These are phyloP conservation scores for Drechslerella dactyloides DNA, from an alignment of 2,329 filamentous ascomycete genomes.

Conservation along the genomic window DNA sequence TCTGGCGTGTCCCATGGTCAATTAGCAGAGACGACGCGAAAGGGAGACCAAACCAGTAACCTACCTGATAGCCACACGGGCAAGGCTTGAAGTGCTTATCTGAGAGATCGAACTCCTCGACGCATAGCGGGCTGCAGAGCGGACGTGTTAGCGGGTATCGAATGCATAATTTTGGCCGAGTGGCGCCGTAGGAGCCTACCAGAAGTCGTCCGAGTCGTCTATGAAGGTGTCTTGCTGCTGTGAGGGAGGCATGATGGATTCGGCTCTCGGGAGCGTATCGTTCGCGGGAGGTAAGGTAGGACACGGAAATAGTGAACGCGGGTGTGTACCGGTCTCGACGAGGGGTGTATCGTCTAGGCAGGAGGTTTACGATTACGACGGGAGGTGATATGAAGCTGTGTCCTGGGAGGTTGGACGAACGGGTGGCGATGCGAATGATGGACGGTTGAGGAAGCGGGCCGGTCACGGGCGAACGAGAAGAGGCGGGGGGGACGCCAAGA, in stretches of 20 bases:
- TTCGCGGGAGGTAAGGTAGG: not conserved
- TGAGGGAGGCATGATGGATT: conserved; percentile 64
- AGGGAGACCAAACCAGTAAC: conserved; percentile 22
- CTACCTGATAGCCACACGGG: conserved; percentile 94
- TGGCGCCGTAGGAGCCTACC: conserved; percentile 61
- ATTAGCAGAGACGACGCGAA: conserved; percentile 36
- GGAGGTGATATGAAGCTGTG: not conserved
- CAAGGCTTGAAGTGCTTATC: conserved; percentile 97
- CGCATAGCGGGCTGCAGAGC: conserved; percentile 81
- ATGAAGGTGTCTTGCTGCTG: conserved; percentile 69
- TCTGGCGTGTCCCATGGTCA: conserved; percentile 63
- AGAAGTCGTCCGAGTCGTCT: conserved; percentile 74
- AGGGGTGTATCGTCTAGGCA: not conserved
- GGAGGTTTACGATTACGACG: not conserved
- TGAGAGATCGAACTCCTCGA: conserved; percentile 97
- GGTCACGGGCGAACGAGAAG: not conserved
- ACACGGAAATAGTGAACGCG: conserved; percentile 1
- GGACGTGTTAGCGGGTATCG: conserved; percentile 53
- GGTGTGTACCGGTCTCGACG: conserved; percentile 15
- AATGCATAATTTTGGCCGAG: conserved; percentile 3
- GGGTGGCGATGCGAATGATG: not conserved
- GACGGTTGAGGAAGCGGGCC: conserved; percentile 2
- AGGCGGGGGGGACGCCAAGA: conserved; percentile 9
- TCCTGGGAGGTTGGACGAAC: not conserved
- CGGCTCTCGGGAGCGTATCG: conserved; percentile 20